A percentile compares a stretch with the other conserved stretches of the same genome.
Evolutionary conservation across 2,329 filamentous ascomycete genomes (phyloP).

Genomic region (Falciphora oryzae): DNA sequence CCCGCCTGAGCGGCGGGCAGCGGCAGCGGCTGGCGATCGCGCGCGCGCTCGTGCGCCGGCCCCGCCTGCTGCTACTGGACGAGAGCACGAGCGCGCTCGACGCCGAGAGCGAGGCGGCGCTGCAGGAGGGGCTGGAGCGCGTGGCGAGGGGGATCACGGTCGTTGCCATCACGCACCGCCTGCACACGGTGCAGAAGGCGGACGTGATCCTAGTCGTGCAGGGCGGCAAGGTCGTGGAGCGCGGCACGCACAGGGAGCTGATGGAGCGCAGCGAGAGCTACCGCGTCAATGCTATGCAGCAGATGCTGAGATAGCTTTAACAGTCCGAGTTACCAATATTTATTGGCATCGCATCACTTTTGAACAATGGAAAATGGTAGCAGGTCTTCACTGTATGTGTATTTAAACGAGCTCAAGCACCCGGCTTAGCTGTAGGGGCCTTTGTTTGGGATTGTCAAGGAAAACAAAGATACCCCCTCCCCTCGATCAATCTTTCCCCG

Average conservation of each 20-base stretch:
- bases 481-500: too few species aligned
- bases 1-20: conserved; percentile 45
- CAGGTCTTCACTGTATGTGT: too few species aligned
- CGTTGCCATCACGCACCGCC: conserved; percentile 44
- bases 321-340: too few species aligned
- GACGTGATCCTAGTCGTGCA: conserved; percentile 50
- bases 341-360: too few species aligned
- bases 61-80: conserved; percentile 52
- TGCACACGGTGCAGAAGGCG: conserved; percentile 42
- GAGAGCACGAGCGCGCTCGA: conserved; percentile 51
- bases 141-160: conserved; percentile 29
- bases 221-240: conserved; percentile 38
- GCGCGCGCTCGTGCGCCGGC: conserved; percentile 50
- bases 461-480: too few species aligned
- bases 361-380: too few species aligned
- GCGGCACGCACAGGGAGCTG: conserved; percentile 42
- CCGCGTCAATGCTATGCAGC: conserved; percentile 26
- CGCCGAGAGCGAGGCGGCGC: conserved; percentile 44
- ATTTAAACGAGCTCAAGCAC: too few species aligned
- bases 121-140: conserved; percentile 44
- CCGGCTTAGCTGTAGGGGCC: too few species aligned
- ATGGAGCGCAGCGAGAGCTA: conserved; percentile 38
- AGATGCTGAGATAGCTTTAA: conserved; percentile 21
- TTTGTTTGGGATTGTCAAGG: too few species aligned
- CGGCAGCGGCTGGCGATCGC: conserved; percentile 48